phyloP scores from a whole-genome alignment of 257 asterid genomes.

The Jacaranda copaia region DNA sequence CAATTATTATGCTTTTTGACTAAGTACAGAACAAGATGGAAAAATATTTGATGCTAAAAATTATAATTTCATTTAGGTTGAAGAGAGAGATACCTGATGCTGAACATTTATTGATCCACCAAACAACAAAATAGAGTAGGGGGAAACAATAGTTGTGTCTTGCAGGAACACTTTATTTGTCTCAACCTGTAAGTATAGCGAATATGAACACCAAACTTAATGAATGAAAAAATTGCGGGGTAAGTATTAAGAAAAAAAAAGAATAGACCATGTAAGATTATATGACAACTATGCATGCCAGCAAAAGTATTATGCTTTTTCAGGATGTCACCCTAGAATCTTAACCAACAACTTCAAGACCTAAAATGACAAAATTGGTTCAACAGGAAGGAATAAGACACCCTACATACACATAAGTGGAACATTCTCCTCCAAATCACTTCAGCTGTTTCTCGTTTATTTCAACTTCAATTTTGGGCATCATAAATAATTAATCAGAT shows the following conservation, averaged over 20 bases:
- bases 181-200: constrained; percentile 74
- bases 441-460: constrained; percentile 12
- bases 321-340: neutral
- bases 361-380: neutral
- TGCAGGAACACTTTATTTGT: constrained; percentile 86
- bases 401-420: neutral
- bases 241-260: neutral
- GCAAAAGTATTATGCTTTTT: neutral
- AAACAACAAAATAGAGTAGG: constrained; percentile 88
- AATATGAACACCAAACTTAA: constrained; percentile 27
- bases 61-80: constrained; percentile 24
- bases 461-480: neutral
- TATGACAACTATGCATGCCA: constrained; percentile 1
- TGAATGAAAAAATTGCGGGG: constrained; percentile 15
- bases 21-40: neutral
- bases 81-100: constrained; percentile 73
- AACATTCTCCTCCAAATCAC: constrained; percentile 1
- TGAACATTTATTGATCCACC: constrained; percentile 91
- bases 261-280: neutral
- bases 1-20: constrained; percentile 9
- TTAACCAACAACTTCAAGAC: neutral
- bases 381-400: neutral
- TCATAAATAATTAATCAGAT: neutral
- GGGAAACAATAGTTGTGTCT: constrained; percentile 88
- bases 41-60: constrained; percentile 2